Evolutionary conservation across 75 land plant genomes (phyloP), one percentile per base, ranked within the genome.

Genomic region (Gnetum montanum): DNA sequence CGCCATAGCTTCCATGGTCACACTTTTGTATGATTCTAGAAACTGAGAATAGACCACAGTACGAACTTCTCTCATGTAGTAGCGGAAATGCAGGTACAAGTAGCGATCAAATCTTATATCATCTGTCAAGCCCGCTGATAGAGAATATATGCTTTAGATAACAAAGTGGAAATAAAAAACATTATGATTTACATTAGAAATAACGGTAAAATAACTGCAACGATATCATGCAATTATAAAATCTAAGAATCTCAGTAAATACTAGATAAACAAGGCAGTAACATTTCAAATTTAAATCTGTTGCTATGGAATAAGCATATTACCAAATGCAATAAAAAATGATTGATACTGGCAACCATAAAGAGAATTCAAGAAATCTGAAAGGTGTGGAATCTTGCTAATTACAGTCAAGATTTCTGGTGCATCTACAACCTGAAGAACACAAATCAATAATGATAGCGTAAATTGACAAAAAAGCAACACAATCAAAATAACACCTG

Each of bases 1-100:
- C 10, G 98, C 98, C 98, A 94, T 94, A 30, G 98, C 98, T 52
- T 94, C 98, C 81, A 94, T 89, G 1, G 98, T 94, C 26, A 94
- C 98, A 66, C 98, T 94, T 61, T 94, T 89, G 66, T 94, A 94
- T 8, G 98, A 89, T 66, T 94, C 98, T 63, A 94, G 69, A 59
- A 89, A 94, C 66, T 94, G 98, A 2, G 96, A 84, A 61, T 94
- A 94, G 4, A 87, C 98, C 2, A 94, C 98, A 2, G 76, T 70
- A 36, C 96, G 78, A 26, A 89, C 80, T 57, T 94, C 98, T 61
- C 98, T 82, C 98, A 94, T 94, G 76, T 89, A 94, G 66, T 77
- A 94, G 8, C 98, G 81, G 63, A 94, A 94, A 64, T 94, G 98
- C 5, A 85, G 94, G 18, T 75, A 75, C 62, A 94, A 57, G 73